Percentiles rank a stretch among this genome's conserved stretches.
Conservation (phyloP, 2,329 filamentous ascomycete species). For the Ploettnerulaceae sp. region DNA sequence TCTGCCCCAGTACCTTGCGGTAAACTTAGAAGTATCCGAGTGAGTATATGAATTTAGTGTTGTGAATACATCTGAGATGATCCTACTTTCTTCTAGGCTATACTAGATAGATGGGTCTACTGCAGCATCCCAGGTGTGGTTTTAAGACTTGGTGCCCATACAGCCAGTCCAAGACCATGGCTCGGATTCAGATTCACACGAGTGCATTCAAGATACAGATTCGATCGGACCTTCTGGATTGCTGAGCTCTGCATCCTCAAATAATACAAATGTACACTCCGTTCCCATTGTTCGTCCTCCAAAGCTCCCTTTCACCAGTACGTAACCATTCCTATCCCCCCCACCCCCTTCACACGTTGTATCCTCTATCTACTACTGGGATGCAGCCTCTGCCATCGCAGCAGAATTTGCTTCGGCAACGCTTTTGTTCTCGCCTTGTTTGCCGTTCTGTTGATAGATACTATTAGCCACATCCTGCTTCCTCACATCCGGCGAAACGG, state of each 20-base stretch:
- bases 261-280: slow-evolving; percentile 33
- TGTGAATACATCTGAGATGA: too few relatives aligned
- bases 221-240: slow-evolving; percentile 11
- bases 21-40: too few relatives aligned
- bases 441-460: slow-evolving; percentile 68
- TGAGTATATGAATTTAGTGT: too few relatives aligned
- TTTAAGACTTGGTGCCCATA: too few relatives aligned
- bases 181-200: neutral
- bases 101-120: too few relatives aligned
- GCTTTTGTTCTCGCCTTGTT: slow-evolving; percentile 81
- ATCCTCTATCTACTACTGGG: slow-evolving; percentile 10
- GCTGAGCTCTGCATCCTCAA: slow-evolving; percentile 15
- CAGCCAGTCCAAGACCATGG: neutral
- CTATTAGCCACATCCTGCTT: slow-evolving; percentile 17
- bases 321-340: slow-evolving; percentile 3
- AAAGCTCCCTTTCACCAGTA: neutral
- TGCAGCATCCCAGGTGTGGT: too few relatives aligned
- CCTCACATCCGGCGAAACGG: neutral
- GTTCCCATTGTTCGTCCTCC: slow-evolving; percentile 5
- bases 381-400: slow-evolving; percentile 29
- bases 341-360: neutral
- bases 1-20: too few relatives aligned
- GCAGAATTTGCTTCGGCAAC: slow-evolving; percentile 54
- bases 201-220: neutral
- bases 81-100: too few relatives aligned